Conservation (phyloP, 1,284 basidiomycete genomes). For the Ceraceosorus guamensis region DNA sequence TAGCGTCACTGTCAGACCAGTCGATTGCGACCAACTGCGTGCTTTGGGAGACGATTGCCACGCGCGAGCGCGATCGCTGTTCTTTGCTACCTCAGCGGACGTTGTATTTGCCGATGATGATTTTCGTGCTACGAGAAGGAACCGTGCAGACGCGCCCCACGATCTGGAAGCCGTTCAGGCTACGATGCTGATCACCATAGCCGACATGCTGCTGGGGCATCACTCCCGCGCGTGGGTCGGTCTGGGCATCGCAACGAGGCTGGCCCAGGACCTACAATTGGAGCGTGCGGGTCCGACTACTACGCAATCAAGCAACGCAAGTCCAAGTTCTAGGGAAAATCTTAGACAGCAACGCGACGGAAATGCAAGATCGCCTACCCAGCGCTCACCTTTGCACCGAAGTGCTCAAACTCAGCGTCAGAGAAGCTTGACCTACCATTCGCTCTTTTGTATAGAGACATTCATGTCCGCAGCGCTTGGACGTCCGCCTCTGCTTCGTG, state of each 20-base stretch:
- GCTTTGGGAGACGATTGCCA: not conserved
- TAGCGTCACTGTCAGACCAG: not conserved
- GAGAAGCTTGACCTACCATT: not conserved
- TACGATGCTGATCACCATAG: not conserved
- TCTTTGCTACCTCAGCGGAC: not conserved
- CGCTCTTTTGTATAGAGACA: not conserved
- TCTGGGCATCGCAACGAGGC: not conserved
- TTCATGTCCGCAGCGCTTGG: not conserved
- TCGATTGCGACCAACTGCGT: not conserved
- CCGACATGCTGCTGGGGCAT: not conserved
- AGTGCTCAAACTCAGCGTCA: no score
- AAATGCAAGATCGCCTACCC: no score
- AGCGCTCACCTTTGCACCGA: no score
- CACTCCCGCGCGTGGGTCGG: not conserved
- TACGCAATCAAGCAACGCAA: no score
- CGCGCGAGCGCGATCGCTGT: not conserved
- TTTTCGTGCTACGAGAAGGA: not conserved
- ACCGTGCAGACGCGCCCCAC: not conserved
- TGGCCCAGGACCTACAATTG: not conserved
- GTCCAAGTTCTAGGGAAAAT: no score
- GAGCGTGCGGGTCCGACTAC: no score
- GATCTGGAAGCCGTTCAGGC: not conserved
- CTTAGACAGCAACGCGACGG: no score
- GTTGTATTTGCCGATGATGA: not conserved
- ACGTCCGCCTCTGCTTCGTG: not conserved